Conservation (phyloP, 768 basidiomycete genomes). For the Inosperma sp. region DNA sequence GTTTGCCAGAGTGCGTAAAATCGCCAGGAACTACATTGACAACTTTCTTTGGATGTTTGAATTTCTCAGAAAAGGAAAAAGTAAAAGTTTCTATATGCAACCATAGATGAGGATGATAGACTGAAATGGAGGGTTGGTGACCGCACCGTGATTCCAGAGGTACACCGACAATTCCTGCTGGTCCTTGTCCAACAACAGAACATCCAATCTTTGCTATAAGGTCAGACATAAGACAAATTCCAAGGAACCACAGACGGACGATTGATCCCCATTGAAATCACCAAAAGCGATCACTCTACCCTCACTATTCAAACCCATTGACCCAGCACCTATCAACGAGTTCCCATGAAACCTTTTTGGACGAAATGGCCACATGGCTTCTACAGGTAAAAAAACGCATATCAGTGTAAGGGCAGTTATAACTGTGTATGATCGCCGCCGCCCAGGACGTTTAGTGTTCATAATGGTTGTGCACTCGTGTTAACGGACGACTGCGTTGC, state of each 20-base stretch:
- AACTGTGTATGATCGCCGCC: slow-evolving; percentile 18
- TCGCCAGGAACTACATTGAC: slow-evolving; percentile 90
- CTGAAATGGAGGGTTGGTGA: background rate
- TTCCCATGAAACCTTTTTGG: slow-evolving; percentile 84
- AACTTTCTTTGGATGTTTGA: slow-evolving; percentile 54
- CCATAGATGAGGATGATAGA: background rate
- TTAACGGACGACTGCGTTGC: background rate
- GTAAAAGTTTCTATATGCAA: slow-evolving; percentile 48
- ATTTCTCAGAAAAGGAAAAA: slow-evolving; percentile 46
- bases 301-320: slow-evolving; percentile 69
- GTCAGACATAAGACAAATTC: slow-evolving; percentile 6
- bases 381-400: slow-evolving; percentile 15
- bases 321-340: slow-evolving; percentile 72
- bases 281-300: slow-evolving; percentile 84
- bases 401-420: slow-evolving; percentile 10
- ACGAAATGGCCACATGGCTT: slow-evolving; percentile 74
- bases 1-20: slow-evolving; percentile 85
- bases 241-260: slow-evolving; percentile 48
- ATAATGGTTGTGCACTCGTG: slow-evolving; percentile 12
- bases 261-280: slow-evolving; percentile 95
- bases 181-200: slow-evolving; percentile 70
- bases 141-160: slow-evolving; percentile 76
- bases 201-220: slow-evolving; percentile 57
- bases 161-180: slow-evolving; percentile 73
- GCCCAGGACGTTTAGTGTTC: slow-evolving; percentile 20